Evolutionary conservation across 257 asterid genomes (phyloP), one percentile per base, ranked within the genome.

Genomic region (Solanum dulcamara): DNA sequence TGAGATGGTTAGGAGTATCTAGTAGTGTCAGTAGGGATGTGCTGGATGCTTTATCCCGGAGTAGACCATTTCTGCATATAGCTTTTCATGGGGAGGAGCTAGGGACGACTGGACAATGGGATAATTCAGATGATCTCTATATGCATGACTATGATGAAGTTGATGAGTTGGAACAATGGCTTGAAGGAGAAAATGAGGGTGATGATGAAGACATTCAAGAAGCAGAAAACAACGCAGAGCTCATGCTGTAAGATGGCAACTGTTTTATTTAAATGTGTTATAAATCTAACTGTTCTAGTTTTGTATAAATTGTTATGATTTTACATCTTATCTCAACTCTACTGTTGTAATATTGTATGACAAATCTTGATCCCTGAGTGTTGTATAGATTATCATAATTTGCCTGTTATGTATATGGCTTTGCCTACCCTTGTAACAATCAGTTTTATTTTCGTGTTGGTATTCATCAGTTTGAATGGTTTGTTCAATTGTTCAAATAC

Each of bases 1-100:
- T 95, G 91, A 93, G 98, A 86, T 96, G 97, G 98, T 70, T 96
- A 90, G 98, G 99, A 24, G 93, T 96, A 44, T 87, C 93, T 3
- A 93, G 94, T 12, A 87, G 90, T 20, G 81, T 89, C 89, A 93
- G 92, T 89, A 89, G 94, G 83, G 96, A 93, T 84, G 60, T 86
- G 30, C 87, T 93, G 74, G 97, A 94, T 81, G 88, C 88, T 68
- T 87, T 96, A 66, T 87, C 87, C 24, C 89, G 91, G 88, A 92
- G 91, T 68, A 94, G 98, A 85, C 97, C 96, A 32, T 92, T 91
- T 84, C 38, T 95, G 88, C 95, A 89, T 3, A 89, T 96, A 10
- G 90, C 90, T 40, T 88, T 87, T 59, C 92, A 91, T 33, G 98
- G 99, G 2, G 98, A 95, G 93, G 99, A 94, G 84, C 86, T 96